phyloP scores from a whole-genome alignment of 2,329 filamentous ascomycete species.

The Lachnellula occidentalis region DNA sequence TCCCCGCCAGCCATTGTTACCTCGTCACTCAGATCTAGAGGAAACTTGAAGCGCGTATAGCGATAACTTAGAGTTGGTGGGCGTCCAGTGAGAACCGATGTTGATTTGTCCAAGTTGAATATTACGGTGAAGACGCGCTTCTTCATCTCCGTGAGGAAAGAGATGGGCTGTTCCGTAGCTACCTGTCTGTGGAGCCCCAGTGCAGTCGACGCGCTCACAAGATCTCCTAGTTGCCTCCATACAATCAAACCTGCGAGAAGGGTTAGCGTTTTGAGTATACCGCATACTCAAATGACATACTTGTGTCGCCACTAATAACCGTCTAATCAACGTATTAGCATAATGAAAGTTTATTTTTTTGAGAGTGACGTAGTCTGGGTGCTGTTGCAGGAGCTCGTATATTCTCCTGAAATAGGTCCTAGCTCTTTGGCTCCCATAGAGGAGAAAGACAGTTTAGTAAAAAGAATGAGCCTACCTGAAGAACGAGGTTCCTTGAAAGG shows the following conservation, averaged over 20 bases:
- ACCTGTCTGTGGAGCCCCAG: conserved; percentile 27
- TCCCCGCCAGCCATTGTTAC: conserved; percentile 39
- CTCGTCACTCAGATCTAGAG: conserved; percentile 49
- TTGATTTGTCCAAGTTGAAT: conserved; percentile 44
- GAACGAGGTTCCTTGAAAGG: conserved; percentile 30
- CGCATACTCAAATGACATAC: conserved; percentile 25
- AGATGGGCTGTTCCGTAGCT: conserved; percentile 13
- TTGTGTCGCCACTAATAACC: conserved; percentile 36
- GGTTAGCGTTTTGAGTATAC: background rate
- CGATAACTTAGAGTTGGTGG: conserved; percentile 48
- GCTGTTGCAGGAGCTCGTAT: no score
- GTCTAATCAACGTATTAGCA: conserved; percentile 18
- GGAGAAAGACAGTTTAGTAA: no score
- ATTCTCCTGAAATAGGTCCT: no score
- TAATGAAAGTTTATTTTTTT: no score
- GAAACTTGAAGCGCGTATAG: conserved; percentile 48
- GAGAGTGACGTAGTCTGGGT: no score
- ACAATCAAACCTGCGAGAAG: conserved; percentile 30
- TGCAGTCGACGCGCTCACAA: conserved; percentile 30
- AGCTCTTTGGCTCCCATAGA: no score
- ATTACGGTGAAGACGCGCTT: conserved; percentile 33
- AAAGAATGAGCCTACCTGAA: conserved; percentile 19
- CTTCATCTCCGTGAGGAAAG: conserved; percentile 34
- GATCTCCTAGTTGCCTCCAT: conserved; percentile 36
- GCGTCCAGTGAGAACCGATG: conserved; percentile 47